Evolutionary conservation across 2,329 filamentous ascomycete genomes (phyloP).

Genomic region (Elsinoe necatrix): DNA sequence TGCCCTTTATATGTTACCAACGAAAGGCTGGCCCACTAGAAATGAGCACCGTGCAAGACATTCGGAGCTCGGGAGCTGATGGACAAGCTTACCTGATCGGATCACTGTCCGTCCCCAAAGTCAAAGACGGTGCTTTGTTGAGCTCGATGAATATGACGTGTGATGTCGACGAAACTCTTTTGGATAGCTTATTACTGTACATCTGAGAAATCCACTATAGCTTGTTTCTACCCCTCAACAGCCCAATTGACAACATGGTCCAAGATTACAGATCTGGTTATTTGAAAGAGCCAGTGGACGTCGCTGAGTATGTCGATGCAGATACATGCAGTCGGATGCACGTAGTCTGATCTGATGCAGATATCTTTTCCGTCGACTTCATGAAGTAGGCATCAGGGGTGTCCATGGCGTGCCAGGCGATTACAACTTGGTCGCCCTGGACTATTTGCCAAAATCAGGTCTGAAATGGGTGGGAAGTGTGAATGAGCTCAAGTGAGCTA

Average conservation of each 20-base stretch:
- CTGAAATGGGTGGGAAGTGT: conserved; percentile 53
- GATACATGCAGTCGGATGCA: not conserved
- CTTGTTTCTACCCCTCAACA: not conserved
- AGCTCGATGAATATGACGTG: not conserved
- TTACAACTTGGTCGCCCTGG: conserved; percentile 37
- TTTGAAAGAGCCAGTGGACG: not conserved
- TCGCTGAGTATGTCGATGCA: not conserved
- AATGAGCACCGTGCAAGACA: not conserved
- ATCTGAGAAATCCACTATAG: not conserved
- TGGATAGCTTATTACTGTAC: not conserved
- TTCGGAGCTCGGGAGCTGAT: not conserved
- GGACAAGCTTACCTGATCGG: not conserved
- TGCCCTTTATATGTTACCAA: too few species aligned
- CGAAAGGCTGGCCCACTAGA: not conserved
- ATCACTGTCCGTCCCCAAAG: not conserved
- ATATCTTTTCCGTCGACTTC: conserved; percentile 35
- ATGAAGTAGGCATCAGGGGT: conserved; percentile 37
- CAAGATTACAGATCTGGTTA: conserved; percentile 1
- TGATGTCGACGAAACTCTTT: not conserved
- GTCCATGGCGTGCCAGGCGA: conserved; percentile 45
- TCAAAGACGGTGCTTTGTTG: not conserved
- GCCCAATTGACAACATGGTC: not conserved
- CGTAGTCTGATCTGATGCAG: conserved; percentile 24
- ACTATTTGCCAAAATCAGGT: conserved; percentile 48
- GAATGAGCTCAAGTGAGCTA: conserved; percentile 48